Evolutionary conservation across 2,329 filamentous ascomycete genomes (phyloP), one percentile per base, ranked within the genome.

Genomic region (Botrytis pseudocinerea): DNA sequence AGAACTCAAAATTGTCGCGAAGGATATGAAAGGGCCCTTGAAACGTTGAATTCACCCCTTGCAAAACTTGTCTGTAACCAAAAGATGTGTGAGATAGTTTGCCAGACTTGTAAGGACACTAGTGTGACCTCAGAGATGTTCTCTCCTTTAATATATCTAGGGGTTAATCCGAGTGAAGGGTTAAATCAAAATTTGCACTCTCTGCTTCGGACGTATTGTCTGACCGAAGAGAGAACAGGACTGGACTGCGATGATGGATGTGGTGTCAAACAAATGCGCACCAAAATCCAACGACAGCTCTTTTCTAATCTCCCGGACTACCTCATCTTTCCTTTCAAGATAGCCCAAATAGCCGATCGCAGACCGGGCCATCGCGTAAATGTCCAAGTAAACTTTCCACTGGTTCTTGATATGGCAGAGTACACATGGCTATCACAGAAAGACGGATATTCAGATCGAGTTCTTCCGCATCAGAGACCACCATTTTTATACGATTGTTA

Each of bases 401-500:
- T 51, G 12, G 42, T 46, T 38, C 40, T 72, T 51, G 63, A 72
- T 51, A 72, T 72, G 70, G 63, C 25, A 46, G 42, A 46, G 22
- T 69, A 69, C 32, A 72, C 70, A 48, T 72, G 70, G 70, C 40
- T 70, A 46, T 70, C 68, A 42, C 25, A 61, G 42, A 44, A 8
- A 61, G 65, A 59, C 48, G n/a, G 42, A 12, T 71, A 68, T 28
- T 51, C 70, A n/a, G 61, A 59, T 12, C 48, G 48, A 40, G 42
- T 72, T 61, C 51, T 61, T 46, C 40, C 38, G 25, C 25, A 72
- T n/a, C 63, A 72, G 28, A 72, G 10, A 40, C 70, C 63, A 10
- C 70, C 70, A 32, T 72, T 72, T 14, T 32, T 72, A 60, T 72
- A 72, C 18, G 63, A 69, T 51, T 72, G 70, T 48, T 72, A 61